Base-by-base conservation (phyloP, 1,284 basidiomycete genomes). In the Fomes fomentarius region DNA sequence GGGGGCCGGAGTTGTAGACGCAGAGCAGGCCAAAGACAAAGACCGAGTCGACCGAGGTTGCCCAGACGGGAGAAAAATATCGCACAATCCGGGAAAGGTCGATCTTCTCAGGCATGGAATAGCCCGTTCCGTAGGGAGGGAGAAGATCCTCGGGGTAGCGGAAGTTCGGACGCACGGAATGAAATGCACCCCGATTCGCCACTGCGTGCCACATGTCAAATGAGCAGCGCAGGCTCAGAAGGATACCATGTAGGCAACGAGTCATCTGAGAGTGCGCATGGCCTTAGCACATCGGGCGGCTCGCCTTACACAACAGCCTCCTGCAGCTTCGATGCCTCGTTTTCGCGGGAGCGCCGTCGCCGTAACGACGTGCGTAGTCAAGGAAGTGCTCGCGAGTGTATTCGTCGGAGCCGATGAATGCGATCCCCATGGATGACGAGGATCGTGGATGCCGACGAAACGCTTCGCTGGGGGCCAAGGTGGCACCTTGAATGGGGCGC, bases 221-320 rank as follows among this genome's bases (percentile, higher is more conserved):
- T 11, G 31, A 44, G 46, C 19, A 48, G 50, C 45, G 47, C 41
- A 24, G 34, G 24, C 25, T n/a, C 21, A 44, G 47, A 50, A 59
- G 47, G 21, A 55, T 26, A 50, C 48, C 21, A 48, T 41, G 44
- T 39, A 26, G 52, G 43, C 15, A 41, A 21, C 47, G 31, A 37
- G 51, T 59, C 57, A 59, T 53, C 57, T 59, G 57, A 56, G 54
- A 14, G 31, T 35, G 26, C 40, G 25, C 44, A 35, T 56, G 57
- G 54, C 50, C 30, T 24, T 8, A 43, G 47, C 57, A 47, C 37
- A 49, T 51, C 52, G 26, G 37, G 54, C 47, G 47, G 30, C 40
- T 47, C 52, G 52, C 45, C 49, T 52, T 44, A 44, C 43, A 26
- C 37, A 34, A 28, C 22, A 38, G 39, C 43, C 31, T n/a, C n/a